Evolutionary conservation across 257 asterid genomes (phyloP).

Genomic region (Leonotis leonurus): DNA sequence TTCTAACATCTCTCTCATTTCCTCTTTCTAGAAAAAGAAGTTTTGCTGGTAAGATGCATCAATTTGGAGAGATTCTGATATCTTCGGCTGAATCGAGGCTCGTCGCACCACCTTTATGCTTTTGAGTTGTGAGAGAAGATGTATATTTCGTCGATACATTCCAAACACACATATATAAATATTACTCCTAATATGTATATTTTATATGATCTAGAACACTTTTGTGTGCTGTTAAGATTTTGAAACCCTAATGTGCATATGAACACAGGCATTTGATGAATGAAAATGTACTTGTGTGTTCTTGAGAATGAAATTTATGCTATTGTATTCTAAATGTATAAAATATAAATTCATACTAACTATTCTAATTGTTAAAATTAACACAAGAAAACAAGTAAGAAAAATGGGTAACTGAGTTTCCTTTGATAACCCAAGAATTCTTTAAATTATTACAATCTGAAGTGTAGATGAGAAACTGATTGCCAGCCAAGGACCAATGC

Average conservation of each 20-base stretch:
- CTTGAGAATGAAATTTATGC: neutral
- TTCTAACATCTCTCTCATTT: neutral
- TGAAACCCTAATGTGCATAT: no score
- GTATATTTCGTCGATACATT: constrained; percentile 16
- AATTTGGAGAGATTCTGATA: constrained; percentile 8
- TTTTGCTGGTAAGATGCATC: constrained; percentile 56
- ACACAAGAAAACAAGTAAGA: neutral
- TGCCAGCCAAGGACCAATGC: constrained; percentile 11
- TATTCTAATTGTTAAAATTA: no score
- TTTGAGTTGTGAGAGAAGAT: constrained; percentile 17
- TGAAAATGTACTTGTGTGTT: neutral
- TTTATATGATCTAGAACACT: neutral
- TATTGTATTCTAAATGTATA: neutral
- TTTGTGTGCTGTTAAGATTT: neutral
- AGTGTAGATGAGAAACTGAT: neutral
- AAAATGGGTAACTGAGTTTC: neutral
- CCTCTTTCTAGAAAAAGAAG: constrained; percentile 59
- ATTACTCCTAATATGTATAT: neutral
- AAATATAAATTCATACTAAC: no score
- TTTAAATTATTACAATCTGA: neutral
- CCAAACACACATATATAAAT: neutral
- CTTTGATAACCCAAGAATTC: neutral
- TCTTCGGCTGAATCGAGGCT: constrained; percentile 4
- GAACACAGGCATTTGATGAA: neutral
- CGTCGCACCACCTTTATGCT: neutral